Evolutionary conservation across 2,329 filamentous ascomycete genomes (phyloP), one percentile per base, ranked within the genome.

Genomic region (Sporothrix schenckii): DNA sequence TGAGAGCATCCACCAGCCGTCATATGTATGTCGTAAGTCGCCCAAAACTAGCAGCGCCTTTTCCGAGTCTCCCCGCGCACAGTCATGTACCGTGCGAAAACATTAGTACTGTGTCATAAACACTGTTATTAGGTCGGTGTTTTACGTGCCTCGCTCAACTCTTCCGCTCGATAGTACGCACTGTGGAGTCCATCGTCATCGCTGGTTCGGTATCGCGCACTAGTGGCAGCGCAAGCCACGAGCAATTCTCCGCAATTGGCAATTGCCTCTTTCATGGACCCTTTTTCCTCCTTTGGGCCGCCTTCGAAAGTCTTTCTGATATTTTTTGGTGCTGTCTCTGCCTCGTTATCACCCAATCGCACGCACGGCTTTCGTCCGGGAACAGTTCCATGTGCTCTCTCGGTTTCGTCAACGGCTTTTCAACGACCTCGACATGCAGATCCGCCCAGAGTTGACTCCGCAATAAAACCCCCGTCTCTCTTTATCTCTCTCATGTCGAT

Each of bases 181-280:
- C 54, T 63, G 58, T 69, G 68, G 68, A 53, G 56, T 5, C 44
- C 47, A 34, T 54, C 60, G 68, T 69, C 68, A 63, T 69, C 68
- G 63, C 47, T 47, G 24, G 60, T n/a, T 61, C 56, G 44, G n/a
- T 50, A 65, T 49, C n/a, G 27, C 24, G 27, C 63, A 24, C 47
- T 53, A 63, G 63, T 11, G 47, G 27, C 39, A 6, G 41, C 39
- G 60, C 41, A 49, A 53, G 49, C 24, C 66, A 56, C 66, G 66
- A 68, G 66, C 53, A 58, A 21, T 58, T 68, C 66, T 68, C 66
- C 66, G 53, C 53, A 58, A 24, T 50, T 52, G 39, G 53, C 41
- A 49, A 24, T 50, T 53, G 39, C 52, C 44, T 13, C 39, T 30
- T 58, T 24, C 41, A 60, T 19, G 52, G 16, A 41, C 24, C 30